Evolutionary conservation across 306 rosid species (phyloP).

Genomic region (Echinosophora koreensis): DNA sequence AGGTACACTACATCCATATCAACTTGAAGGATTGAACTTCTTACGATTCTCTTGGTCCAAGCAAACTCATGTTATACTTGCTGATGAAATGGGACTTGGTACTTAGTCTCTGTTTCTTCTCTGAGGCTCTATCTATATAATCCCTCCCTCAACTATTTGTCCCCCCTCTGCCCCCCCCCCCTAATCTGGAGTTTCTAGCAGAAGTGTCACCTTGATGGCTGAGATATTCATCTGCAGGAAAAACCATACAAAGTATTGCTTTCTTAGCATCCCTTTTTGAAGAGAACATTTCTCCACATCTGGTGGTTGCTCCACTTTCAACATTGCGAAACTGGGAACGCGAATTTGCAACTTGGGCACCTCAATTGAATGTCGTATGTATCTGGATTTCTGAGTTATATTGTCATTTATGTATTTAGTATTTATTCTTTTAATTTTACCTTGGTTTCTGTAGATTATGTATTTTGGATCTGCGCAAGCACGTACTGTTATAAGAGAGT

Average conservation of each 20-base stretch:
- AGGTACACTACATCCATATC: constrained; percentile 96
- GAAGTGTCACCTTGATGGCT: constrained; percentile 37
- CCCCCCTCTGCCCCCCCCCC: background rate
- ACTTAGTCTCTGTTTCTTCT: constrained; percentile 49
- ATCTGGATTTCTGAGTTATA: constrained; percentile 25
- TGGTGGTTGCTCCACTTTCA: constrained; percentile 98
- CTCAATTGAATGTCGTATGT: constrained; percentile 98
- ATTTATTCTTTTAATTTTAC: constrained; percentile 50
- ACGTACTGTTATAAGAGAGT: constrained; percentile 83
- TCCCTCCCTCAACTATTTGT: constrained; percentile 33
- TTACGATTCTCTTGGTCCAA: constrained; percentile 98
- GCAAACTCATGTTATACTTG: constrained; percentile 97
- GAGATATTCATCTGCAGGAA: constrained; percentile 67
- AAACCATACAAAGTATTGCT: constrained; percentile 98
- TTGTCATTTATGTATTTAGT: constrained; percentile 39
- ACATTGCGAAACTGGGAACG: constrained; percentile 99
- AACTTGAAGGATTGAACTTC: constrained; percentile 99
- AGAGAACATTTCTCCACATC: constrained; percentile 81
- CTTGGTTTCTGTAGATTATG: constrained; percentile 76
- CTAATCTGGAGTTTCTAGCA: constrained; percentile 30
- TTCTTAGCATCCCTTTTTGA: constrained; percentile 89
- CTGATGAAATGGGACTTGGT: constrained; percentile 99
- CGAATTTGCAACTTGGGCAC: constrained; percentile 99
- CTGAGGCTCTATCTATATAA: constrained; percentile 34
- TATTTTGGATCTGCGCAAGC: constrained; percentile 94